Evolutionary conservation across 371 early-diverging fungal species (phyloP), one percentile per base, ranked within the genome.

Genomic region (Amoeboaphelidium occidentale): DNA sequence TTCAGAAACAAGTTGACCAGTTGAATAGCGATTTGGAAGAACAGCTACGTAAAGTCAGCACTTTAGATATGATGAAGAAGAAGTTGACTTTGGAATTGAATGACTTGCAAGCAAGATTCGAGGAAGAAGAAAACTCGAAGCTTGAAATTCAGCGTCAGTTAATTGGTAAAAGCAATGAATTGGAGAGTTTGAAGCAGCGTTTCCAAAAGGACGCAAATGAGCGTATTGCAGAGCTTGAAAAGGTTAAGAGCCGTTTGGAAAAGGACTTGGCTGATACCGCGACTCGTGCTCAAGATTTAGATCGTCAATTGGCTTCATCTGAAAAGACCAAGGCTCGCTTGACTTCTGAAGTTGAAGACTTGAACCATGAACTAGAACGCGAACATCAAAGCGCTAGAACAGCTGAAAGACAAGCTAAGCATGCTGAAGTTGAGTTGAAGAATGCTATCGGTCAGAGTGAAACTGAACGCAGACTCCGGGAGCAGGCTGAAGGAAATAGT

Each of bases 321-420:
- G 84, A 83, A 24, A 80, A 82, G 63, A 68, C 74, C 6, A 74
- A 72, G 49, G 47, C 58, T 0, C 65, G 78, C 1, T 61, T 81
- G 4, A 62, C 63, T 0, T 57, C 73, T 23, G 84, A 84, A 56
- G 63, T 78, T 13, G 79, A 81, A 59, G 81, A 83, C 52, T 60
- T 79, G 23, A 63, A 67, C 6, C 65, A 70, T 47, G 78, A 79
- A 56, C 56, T 69, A 27, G 81, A 83, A 53, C 68, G 75, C n/a
- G 79, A 80, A 51, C 72, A 77, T 55, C 65, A 62, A 51, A 57
- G 65, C 1, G 63, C 76, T 4, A 61, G 75, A 1, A 69, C 66
- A 21, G 72, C 75, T 1, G 78, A 77, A 47, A 65, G 67, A 49
- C 52, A 66, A 21, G 55, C 64, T 28, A 77, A 78, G 53, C 69